Evolutionary conservation across 805 yeast genomes (phyloP).

Genomic region (Diddensiella transvaalensis): DNA sequence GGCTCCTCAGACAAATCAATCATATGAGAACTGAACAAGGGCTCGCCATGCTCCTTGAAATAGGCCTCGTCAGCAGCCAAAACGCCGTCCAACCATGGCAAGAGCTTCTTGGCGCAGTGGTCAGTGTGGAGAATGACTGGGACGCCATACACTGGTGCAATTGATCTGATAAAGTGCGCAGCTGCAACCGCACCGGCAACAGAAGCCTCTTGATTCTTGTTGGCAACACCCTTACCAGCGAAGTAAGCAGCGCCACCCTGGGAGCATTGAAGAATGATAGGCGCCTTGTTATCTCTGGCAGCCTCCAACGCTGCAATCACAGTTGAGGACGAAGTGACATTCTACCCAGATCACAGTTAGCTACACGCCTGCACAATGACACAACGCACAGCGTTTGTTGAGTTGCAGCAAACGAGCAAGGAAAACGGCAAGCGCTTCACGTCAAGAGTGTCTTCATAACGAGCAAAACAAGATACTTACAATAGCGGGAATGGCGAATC

Average conservation of each 20-base stretch:
- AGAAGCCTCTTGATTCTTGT: slow-evolving; percentile 90
- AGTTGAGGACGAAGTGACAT: slow-evolving; percentile 96
- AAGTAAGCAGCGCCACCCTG: slow-evolving; percentile 99
- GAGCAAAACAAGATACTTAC: slow-evolving; percentile 8
- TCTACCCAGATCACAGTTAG: slow-evolving; percentile 28
- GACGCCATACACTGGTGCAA: slow-evolving; percentile 94
- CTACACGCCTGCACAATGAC: background rate
- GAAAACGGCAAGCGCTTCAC: background rate
- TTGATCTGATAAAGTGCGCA: slow-evolving; percentile 93
- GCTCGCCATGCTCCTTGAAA: slow-evolving; percentile 83
- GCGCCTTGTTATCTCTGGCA: slow-evolving; percentile 90
- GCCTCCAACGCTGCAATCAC: slow-evolving; percentile 97
- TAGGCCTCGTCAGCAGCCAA: slow-evolving; percentile 93
- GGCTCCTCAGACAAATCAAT: slow-evolving; percentile 95
- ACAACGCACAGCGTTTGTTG: background rate
- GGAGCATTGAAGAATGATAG: slow-evolving; percentile 94
- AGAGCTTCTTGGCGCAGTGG: slow-evolving; percentile 97
- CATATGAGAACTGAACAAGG: slow-evolving; percentile 98
- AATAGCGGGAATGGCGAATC: slow-evolving; percentile 97
- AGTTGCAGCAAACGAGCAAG: background rate
- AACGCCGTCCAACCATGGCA: slow-evolving; percentile 99
- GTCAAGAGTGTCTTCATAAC: background rate
- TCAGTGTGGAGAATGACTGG: slow-evolving; percentile 97
- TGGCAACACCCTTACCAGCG: slow-evolving; percentile 98
- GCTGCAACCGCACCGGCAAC: slow-evolving; percentile 95